Conservation (phyloP, 129 eudicot species). For the Kitagawia praeruptora region DNA sequence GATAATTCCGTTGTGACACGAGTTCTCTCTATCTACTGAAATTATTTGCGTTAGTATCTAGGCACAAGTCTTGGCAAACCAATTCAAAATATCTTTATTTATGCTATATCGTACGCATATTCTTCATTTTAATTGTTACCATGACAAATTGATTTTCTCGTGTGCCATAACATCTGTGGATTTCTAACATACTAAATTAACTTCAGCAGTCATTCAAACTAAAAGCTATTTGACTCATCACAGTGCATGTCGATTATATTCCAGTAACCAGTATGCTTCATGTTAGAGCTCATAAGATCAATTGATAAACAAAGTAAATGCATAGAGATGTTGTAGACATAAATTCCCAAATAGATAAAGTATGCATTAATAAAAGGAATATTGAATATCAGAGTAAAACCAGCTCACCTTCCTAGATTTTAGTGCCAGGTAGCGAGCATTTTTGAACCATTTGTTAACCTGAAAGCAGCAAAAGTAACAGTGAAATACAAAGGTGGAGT, state of each 20-base stretch:
- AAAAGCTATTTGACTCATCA: too few relatives aligned
- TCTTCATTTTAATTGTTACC: background rate
- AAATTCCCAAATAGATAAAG: background rate
- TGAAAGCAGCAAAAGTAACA: slow-evolving; percentile 19
- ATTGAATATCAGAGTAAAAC: background rate
- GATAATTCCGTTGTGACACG: background rate
- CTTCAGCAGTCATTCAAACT: too few relatives aligned
- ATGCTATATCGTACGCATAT: background rate
- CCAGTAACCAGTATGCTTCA: background rate
- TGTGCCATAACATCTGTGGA: background rate
- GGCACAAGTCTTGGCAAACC: background rate
- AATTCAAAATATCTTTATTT: background rate
- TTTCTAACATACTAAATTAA: too few relatives aligned
- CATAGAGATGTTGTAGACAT: background rate
- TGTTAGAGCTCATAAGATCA: background rate
- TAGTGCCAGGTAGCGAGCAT: slow-evolving; percentile 84
- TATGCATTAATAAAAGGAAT: background rate
- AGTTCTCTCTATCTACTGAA: background rate
- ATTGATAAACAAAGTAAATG: background rate
- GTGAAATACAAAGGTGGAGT: slow-evolving; percentile 3
- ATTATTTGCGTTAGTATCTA: background rate
- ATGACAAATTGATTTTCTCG: background rate
- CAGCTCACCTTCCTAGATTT: slow-evolving; percentile 73
- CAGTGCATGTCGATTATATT: background rate
- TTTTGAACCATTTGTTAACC: slow-evolving; percentile 98